Base-by-base conservation (phyloP, 495 filamentous ascomycete genomes). In the Neurospora cerealis region DNA sequence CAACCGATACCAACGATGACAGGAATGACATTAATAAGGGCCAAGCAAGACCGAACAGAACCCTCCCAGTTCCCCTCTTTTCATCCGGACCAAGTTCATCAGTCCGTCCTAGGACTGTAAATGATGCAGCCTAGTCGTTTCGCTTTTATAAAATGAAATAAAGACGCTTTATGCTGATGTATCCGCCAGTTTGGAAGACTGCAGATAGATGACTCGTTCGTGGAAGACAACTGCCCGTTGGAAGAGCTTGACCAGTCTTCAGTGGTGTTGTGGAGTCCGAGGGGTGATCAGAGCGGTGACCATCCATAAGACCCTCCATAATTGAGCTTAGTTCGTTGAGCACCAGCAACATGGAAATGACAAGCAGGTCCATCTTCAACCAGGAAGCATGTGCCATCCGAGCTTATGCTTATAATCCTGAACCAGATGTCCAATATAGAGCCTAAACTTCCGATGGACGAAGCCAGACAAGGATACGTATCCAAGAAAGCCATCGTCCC, bases 351-450 rank as follows among this genome's bases (percentile, higher is more conserved):
- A 34, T 36, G 54, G 15, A 34, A 8, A 34, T 34, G 28, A 34
- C 28, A 36, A 66, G 54, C 13, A 66, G 54, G 28, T 66, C 54
- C 15, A 66, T 32, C 32, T 36, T 34, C 28, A 34, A 34, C 28
- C 54, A 66, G 54, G 36, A n/a, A 74, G 44, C 48, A 72, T 70
- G 66, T 44, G 69, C 19, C 36, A 48, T 69, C 41, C 73, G 72
- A 72, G 70, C 41, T 54, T 46, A 44, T 34, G 60, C 17, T 11
- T 60, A 28, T 76, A 60, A 79, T 78, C 78, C 77, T 78, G 76
- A 79, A 78, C 73, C 46, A 74, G 24, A 62, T 79, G 76, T 79
- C 78, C 78, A 79, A 79, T 74, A 73, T 73, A 70, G 54, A 70
- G 72, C 73, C 69, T 41, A 36, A 75, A 74, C 72, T 76, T 75